Conservation (phyloP, 257 asterid species). For the Schizonepeta tenuifolia region DNA sequence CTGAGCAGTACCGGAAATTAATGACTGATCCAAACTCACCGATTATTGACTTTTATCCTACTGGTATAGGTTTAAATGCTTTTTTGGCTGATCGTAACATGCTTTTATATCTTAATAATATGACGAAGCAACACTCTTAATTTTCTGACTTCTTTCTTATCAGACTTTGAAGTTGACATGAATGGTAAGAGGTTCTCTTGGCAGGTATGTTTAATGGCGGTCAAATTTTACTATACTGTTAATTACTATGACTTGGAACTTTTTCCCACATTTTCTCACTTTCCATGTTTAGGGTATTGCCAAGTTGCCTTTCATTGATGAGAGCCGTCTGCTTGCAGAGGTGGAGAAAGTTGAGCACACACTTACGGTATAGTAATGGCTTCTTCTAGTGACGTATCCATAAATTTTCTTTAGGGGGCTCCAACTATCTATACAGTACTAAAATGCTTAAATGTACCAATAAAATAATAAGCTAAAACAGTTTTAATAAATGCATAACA, state of each 20-base stretch:
- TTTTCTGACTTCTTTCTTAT: conserved; percentile 27
- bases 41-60: conserved; percentile 89
- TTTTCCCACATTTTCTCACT: conserved; percentile 26
- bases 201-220: conserved; percentile 54
- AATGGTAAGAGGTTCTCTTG: conserved; percentile 92
- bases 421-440: background rate
- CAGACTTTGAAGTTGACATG: conserved; percentile 98
- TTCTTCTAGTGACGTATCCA: background rate
- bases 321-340: conserved; percentile 83
- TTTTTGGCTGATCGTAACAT: conserved; percentile 26
- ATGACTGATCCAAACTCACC: conserved; percentile 96
- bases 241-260: conserved; percentile 10
- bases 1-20: conserved; percentile 77
- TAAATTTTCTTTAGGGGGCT: background rate
- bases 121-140: conserved; percentile 15
- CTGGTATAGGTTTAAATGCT: conserved; percentile 50
- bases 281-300: conserved; percentile 73
- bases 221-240: background rate
- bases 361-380: conserved; percentile 58
- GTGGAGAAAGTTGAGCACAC: conserved; percentile 89
- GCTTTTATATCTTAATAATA: background rate
- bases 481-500: background rate
- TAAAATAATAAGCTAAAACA: background rate
- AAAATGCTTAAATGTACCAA: background rate
- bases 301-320: conserved; percentile 95